phyloP scores from a whole-genome alignment of 2,329 filamentous ascomycete species.

The Cadophora malorum region DNA sequence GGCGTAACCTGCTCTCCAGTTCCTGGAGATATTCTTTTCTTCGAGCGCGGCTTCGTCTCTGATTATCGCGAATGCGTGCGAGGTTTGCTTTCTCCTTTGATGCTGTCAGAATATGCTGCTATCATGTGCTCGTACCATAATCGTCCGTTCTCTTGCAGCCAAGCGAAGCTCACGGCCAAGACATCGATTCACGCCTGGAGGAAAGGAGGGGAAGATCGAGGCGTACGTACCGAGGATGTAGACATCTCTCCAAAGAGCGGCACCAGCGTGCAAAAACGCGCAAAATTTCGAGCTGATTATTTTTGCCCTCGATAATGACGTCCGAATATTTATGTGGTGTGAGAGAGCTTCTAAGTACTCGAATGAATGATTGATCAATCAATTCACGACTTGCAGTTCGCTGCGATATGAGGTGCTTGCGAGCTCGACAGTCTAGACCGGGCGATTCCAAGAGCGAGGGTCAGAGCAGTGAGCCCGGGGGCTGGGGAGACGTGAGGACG shows the following conservation, averaged over 20 bases:
- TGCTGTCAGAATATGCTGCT: conserved; percentile 2
- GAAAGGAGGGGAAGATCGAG: background rate
- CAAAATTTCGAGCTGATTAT: background rate
- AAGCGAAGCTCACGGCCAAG: conserved; percentile 2
- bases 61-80: conserved; percentile 76
- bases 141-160: background rate
- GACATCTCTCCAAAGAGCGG: conserved; percentile 6
- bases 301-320: background rate
- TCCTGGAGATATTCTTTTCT: conserved; percentile 76
- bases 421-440: background rate
- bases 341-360: background rate
- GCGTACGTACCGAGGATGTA: conserved; percentile 5
- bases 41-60: conserved; percentile 75
- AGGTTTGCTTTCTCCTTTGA: conserved; percentile 45
- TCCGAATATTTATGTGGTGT: too few species aligned
- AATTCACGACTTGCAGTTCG: background rate
- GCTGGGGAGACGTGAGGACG: background rate
- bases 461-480: background rate
- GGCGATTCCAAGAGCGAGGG: background rate
- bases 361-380: background rate
- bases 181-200: background rate
- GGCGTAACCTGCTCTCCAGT: conserved; percentile 68
- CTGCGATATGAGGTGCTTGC: background rate
- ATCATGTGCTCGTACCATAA: background rate
- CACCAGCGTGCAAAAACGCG: background rate